Evolutionary conservation across 1,284 basidiomycete species (phyloP), one percentile per base, ranked within the genome.

Genomic region (Cutaneotrichosporon cavernicola): DNA sequence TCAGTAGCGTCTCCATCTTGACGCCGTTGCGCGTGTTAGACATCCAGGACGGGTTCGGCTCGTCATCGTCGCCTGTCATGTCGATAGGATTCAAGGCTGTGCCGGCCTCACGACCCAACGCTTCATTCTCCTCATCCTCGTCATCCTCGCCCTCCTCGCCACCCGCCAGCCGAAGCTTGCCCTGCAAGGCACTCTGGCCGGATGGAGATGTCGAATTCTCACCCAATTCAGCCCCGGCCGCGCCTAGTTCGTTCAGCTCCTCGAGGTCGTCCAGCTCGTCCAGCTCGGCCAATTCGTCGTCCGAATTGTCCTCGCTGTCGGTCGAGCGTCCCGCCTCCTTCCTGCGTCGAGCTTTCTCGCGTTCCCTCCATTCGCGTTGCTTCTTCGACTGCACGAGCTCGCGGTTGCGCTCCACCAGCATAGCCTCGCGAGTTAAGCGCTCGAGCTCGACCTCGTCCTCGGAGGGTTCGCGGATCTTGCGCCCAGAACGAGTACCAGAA

Each of bases 401-500:
- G 22, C 56, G 18, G n/a, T 40, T 22, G 43, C 60, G 46, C 56
- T 58, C 66, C 50, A 49, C 50, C 53, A 36, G 11, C 22, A 61
- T 14, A 22, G 40, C 46, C 46, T 65, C 60, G 58, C 69, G 64
- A 4, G 68, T 63, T 51, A 63, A 50, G 11, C 47, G 47, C 51
- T 59, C 61, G 40, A 65, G 57, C 58, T 68, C 65, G 36, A 38
- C 46, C 55, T 69, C 71, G 51, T 71, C 69, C 16, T 69, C 60
- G 30, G 60, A 60, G 5, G 36, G 56, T 7, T 52, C 56, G 18
- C 70, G 66, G 60, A 69, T 74, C 18, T 60, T 43, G 22, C 71
- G 65, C 11, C 77, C 74, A 31, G 76, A 57, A 40, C 77, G 66
- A 4, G 76, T 78, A 14, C 77, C 77, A 32, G 61, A 63, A n/a